Evolutionary conservation across 2,329 filamentous ascomycete species (phyloP).

Genomic region (Pseudogymnoascus pannorum): DNA sequence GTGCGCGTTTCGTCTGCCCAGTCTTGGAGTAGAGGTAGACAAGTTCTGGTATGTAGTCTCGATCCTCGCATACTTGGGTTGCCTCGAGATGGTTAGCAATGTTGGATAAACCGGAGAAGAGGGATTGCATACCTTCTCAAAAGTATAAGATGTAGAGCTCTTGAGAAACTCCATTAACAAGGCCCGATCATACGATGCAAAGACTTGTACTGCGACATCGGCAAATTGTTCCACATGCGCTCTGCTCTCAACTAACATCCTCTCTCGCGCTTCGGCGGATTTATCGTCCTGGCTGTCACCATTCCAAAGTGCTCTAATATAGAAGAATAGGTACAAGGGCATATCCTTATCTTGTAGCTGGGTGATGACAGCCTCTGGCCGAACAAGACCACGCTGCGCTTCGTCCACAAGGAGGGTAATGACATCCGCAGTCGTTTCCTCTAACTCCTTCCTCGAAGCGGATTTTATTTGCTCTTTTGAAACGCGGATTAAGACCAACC

Average conservation of each 20-base stretch:
- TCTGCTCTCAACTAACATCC: slow-evolving; percentile 50
- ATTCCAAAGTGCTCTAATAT: slow-evolving; percentile 78
- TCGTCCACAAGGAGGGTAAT: slow-evolving; percentile 84
- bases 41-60: slow-evolving; percentile 82
- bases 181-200: slow-evolving; percentile 72
- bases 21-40: slow-evolving; percentile 94
- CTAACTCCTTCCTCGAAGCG: slow-evolving; percentile 63
- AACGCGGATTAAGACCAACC: slow-evolving; percentile 82
- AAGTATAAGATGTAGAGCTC: slow-evolving; percentile 77
- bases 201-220: slow-evolving; percentile 78
- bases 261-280: slow-evolving; percentile 46
- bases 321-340: slow-evolving; percentile 81
- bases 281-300: slow-evolving; percentile 58
- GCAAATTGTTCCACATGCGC: slow-evolving; percentile 78
- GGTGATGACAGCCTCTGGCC: slow-evolving; percentile 65
- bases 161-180: slow-evolving; percentile 84
- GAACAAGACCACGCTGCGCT: slow-evolving; percentile 80
- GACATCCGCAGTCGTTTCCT: slow-evolving; percentile 73
- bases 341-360: slow-evolving; percentile 65
- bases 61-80: slow-evolving; percentile 69
- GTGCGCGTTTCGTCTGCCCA: slow-evolving; percentile 82
- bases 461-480: slow-evolving; percentile 59
- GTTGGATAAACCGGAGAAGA: background rate
- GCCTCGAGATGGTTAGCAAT: slow-evolving; percentile 37
- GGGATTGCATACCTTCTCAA: slow-evolving; percentile 53